phyloP scores from a whole-genome alignment of 169 alveolate genomes.

The Plasmodium coatneyi region DNA sequence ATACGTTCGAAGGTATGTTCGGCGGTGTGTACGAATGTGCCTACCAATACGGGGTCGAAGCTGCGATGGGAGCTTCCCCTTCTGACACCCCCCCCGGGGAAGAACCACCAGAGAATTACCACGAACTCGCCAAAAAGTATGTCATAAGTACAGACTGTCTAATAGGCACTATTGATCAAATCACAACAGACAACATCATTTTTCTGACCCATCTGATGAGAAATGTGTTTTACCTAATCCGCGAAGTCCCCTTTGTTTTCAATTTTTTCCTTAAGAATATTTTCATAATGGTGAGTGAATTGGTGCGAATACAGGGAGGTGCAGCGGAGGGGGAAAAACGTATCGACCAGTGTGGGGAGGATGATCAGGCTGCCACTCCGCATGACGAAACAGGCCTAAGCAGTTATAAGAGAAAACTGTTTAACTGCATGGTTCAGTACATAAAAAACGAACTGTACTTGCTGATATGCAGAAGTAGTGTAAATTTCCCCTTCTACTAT shows the following conservation, averaged over 20 bases:
- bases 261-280: conserved; percentile 52
- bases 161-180: conserved; percentile 12
- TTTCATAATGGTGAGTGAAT: conserved; percentile 11
- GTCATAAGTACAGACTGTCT: neutral
- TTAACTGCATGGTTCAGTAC: conserved; percentile 22
- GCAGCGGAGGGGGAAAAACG: neutral
- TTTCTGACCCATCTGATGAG: conserved; percentile 45
- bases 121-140: conserved; percentile 1
- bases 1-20: no score
- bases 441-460: conserved; percentile 47
- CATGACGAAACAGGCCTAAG: neutral
- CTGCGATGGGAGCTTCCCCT: neutral
- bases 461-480: conserved; percentile 26
- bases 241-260: conserved; percentile 45
- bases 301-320: neutral
- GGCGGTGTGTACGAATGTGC: neutral
- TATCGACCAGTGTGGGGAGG: neutral
- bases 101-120: neutral
- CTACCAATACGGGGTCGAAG: neutral
- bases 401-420: conserved; percentile 7
- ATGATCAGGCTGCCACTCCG: neutral
- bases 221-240: conserved; percentile 42
- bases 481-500: conserved; percentile 39
- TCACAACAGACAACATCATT: conserved; percentile 34
- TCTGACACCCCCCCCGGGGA: neutral